Base-by-base conservation (phyloP, 345 rosid genomes). In the Bruguiera sexangula region DNA sequence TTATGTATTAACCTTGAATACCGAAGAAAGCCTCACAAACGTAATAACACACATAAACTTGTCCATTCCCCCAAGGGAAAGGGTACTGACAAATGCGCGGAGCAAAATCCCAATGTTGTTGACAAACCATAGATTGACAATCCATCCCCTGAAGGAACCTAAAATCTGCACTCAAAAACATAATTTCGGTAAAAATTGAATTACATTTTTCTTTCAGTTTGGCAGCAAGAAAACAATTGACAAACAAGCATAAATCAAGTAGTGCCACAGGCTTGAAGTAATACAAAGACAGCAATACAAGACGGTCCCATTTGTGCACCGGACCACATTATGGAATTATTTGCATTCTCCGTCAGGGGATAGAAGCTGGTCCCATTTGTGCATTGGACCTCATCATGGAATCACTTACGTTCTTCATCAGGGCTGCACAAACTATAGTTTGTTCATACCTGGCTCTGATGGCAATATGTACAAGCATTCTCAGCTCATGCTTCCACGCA, bases 381-480 rank as follows among this genome's bases (percentile, higher is more conserved):
- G 19, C 43, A 57, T 46, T 51, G 65, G 70, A 69, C 76, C 78
- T 62, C 71, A 27, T 68, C 68, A 66, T 60, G 62, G 61, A 70
- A 55, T 57, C 43, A 29, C 72, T 63, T 63, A 75, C 71, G 24
- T 48, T 70, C 75, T 77, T 68, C 69, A 24, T 16, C 64, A 60
- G 16, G 70, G 67, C 57, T 64, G 73, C 74, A 32, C 29, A 66
- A 39, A 53, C 55, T 73, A 69, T 39, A 56, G 32, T 63, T 60
- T 73, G 63, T 71, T 61, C 78, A 36, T 59, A 76, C 82, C 79
- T 69, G 81, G 78, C 78, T 75, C 81, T 53, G 63, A 65, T 54
- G 67, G 60, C 71, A 69, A 62, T 73, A 75, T 67, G 61, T 85
- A 76, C 81, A 80, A 69, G 77, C 74, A 76, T 70, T 73, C 66